A percentile compares a stretch with the other conserved stretches of the same genome.
Conservation (phyloP, 208 protist species). For the Crithidia expoeki region DNA sequence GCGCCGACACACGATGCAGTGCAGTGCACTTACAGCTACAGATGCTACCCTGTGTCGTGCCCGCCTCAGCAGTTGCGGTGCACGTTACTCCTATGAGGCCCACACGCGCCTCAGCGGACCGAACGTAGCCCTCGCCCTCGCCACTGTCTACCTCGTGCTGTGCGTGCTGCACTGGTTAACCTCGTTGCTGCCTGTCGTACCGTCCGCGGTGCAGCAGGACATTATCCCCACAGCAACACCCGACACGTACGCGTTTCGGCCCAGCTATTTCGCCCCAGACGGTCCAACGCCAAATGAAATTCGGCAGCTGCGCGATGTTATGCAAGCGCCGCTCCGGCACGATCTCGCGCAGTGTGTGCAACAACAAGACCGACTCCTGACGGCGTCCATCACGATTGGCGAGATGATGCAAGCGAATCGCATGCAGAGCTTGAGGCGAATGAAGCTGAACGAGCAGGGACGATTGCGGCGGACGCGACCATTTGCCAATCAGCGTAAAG, state of each 20-base stretch:
- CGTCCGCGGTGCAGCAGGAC: slow-evolving; percentile 12
- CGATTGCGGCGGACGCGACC: slow-evolving; percentile 20
- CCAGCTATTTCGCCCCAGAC: slow-evolving; percentile 75
- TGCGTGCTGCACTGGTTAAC: slow-evolving; percentile 44
- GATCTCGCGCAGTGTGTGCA: slow-evolving; percentile 47
- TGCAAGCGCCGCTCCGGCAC: slow-evolving; percentile 41
- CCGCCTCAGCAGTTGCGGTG: slow-evolving; percentile 24
- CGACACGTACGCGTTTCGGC: slow-evolving; percentile 72
- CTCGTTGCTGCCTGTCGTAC: slow-evolving; percentile 48
- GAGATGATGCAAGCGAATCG: slow-evolving; percentile 80
- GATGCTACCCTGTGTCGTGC: slow-evolving; percentile 26
- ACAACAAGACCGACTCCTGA: slow-evolving; percentile 48
- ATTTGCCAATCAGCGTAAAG: not conserved
- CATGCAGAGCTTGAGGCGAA: slow-evolving; percentile 54
- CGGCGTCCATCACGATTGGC: slow-evolving; percentile 58
- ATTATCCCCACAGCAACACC: slow-evolving; percentile 46
- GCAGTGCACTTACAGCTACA: slow-evolving; percentile 22
- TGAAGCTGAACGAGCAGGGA: slow-evolving; percentile 45
- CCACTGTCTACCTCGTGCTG: slow-evolving; percentile 43
- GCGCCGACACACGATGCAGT: slow-evolving; percentile 29
- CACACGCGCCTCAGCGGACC: not conserved
- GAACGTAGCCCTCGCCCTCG: slow-evolving; percentile 38
- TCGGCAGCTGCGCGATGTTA: slow-evolving; percentile 30
- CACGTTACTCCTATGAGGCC: slow-evolving; percentile 24
- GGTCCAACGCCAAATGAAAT: slow-evolving; percentile 46